A percentile compares a stretch with the other conserved stretches of the same genome.
phyloP scores from a whole-genome alignment of 192 early-diverging fungal species.

The Rhizoclosmatium sp. region DNA sequence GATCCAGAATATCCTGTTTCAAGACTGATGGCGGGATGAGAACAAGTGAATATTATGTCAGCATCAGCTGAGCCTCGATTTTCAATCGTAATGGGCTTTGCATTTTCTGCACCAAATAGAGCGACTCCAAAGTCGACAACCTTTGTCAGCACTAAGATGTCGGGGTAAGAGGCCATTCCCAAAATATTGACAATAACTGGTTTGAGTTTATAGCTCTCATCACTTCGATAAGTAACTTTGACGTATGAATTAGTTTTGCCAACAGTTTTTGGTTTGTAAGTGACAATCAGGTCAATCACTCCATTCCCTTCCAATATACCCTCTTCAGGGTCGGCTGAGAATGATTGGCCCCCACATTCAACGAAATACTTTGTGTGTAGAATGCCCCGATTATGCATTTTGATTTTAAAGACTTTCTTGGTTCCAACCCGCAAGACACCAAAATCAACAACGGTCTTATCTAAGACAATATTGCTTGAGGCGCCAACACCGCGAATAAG shows the following conservation, averaged over 20 bases:
- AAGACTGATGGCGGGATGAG: constrained; percentile 56
- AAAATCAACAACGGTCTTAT: constrained; percentile 49
- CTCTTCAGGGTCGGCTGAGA: constrained; percentile 63
- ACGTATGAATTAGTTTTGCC: constrained; percentile 49
- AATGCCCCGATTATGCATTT: constrained; percentile 57
- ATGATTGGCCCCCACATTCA: constrained; percentile 54
- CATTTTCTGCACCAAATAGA: constrained; percentile 57
- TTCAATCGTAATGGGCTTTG: constrained; percentile 52
- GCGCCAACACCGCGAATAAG: constrained; percentile 59
- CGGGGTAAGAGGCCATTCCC: constrained; percentile 65
- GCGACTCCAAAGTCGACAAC: constrained; percentile 66
- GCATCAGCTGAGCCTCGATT: constrained; percentile 68
- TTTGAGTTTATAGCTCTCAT: constrained; percentile 44
- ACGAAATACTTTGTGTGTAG: constrained; percentile 59
- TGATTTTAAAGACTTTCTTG: constrained; percentile 35
- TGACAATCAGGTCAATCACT: constrained; percentile 50
- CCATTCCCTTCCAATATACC: constrained; percentile 63
- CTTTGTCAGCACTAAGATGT: constrained; percentile 59
- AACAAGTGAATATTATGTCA: constrained; percentile 58
- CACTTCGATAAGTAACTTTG: constrained; percentile 37
- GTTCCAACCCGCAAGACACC: constrained; percentile 61
- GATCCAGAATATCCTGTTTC: constrained; percentile 40
- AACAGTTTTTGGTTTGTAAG: constrained; percentile 52
- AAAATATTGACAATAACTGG: constrained; percentile 45
- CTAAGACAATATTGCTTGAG: constrained; percentile 44